These are phyloP conservation scores for Penicillium crystallinum DNA, from an alignment of 495 filamentous ascomycete species.

Conservation along the genomic window DNA sequence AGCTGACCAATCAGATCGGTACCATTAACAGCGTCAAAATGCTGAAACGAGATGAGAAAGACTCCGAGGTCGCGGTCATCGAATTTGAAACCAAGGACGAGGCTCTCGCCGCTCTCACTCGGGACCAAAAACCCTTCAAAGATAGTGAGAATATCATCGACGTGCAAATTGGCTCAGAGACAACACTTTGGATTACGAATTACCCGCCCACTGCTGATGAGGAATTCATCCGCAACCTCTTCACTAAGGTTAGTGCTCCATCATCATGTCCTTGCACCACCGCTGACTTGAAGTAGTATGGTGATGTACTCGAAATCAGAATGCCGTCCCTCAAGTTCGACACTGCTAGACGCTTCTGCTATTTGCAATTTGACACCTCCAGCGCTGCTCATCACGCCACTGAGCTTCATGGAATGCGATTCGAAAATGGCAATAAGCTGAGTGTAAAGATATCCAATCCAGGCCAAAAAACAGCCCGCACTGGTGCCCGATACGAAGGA, in stretches of 20 bases:
- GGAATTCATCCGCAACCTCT: conserved; percentile 67
- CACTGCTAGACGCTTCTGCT: conserved; percentile 86
- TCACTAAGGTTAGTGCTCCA: conserved; percentile 48
- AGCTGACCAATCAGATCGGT: conserved; percentile 53
- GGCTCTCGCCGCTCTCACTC: conserved; percentile 70
- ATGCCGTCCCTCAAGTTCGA: conserved; percentile 89
- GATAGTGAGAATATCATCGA: conserved; percentile 54
- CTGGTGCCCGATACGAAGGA: conserved; percentile 75
- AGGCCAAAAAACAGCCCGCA: conserved; percentile 64
- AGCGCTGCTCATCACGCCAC: conserved; percentile 62
- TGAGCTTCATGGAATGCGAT: conserved; percentile 59
- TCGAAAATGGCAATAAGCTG: conserved; percentile 62
- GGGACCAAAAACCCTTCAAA: conserved; percentile 69
- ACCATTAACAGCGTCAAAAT: conserved; percentile 71
- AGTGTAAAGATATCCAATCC: conserved; percentile 82
- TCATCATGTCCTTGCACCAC: neutral
- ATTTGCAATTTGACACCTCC: conserved; percentile 73
- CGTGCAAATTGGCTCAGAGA: conserved; percentile 64
- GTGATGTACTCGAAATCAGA: conserved; percentile 78
- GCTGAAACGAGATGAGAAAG: conserved; percentile 48
- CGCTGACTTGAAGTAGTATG: conserved; percentile 46
- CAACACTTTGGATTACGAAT: conserved; percentile 86
- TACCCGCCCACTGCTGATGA: conserved; percentile 86
- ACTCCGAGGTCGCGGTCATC: conserved; percentile 66
- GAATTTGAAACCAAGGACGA: conserved; percentile 82